These are phyloP conservation scores for Clonostachys rhizophaga DNA, from an alignment of 2,329 filamentous ascomycete genomes.

Conservation along the genomic window DNA sequence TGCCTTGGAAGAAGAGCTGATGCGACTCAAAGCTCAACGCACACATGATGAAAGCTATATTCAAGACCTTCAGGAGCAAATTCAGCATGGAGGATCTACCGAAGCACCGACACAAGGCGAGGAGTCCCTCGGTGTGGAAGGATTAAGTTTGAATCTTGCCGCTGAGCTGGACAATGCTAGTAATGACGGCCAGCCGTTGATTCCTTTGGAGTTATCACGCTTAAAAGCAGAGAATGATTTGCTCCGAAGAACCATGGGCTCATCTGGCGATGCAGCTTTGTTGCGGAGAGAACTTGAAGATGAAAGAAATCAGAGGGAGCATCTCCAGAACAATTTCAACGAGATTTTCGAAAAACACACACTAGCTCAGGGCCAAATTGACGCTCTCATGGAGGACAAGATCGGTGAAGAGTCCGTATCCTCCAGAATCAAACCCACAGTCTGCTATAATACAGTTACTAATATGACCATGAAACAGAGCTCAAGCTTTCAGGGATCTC, in stretches of 20 bases:
- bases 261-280: constrained; percentile 47
- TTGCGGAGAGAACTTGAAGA: constrained; percentile 53
- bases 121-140: constrained; percentile 7
- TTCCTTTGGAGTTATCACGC: constrained; percentile 49
- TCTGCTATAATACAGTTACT: constrained; percentile 27
- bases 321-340: constrained; percentile 49
- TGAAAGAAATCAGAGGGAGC: constrained; percentile 41
- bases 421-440: constrained; percentile 21
- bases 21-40: constrained; percentile 39
- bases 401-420: constrained; percentile 52
- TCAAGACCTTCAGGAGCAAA: constrained; percentile 55
- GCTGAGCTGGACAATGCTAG: constrained; percentile 52
- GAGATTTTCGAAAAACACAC: constrained; percentile 54
- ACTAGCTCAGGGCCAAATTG: constrained; percentile 52
- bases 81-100: constrained; percentile 28
- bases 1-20: constrained; percentile 40
- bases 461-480: constrained; percentile 41
- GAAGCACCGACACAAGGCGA: constrained; percentile 8
- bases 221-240: constrained; percentile 59
- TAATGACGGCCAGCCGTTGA: constrained; percentile 27
- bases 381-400: constrained; percentile 45
- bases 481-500: constrained; percentile 46
- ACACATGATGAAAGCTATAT: constrained; percentile 48
- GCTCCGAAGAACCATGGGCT: constrained; percentile 48
- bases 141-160: constrained; percentile 42